A percentile compares a stretch with the other conserved stretches of the same genome.
These are phyloP conservation scores for Sungouiozyma intestinalis DNA, from an alignment of 805 yeast species.

Conservation along the genomic window DNA sequence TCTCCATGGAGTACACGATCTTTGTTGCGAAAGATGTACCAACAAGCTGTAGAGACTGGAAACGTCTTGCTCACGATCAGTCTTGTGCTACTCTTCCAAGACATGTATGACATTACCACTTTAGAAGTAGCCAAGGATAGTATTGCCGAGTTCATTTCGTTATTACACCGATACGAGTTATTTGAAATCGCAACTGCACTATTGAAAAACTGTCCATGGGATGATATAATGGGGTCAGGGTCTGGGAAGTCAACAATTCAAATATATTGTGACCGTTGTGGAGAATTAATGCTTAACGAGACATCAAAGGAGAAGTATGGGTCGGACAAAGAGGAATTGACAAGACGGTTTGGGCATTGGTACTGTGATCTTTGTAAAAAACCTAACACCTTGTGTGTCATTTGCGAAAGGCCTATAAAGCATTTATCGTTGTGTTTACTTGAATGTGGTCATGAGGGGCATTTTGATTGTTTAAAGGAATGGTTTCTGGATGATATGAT, in stretches of 20 bases:
- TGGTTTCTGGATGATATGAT: slow-evolving; percentile 66
- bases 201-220: slow-evolving; percentile 27
- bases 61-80: slow-evolving; percentile 22
- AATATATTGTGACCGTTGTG: slow-evolving; percentile 54
- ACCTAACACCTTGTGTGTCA: slow-evolving; percentile 57
- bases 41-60: slow-evolving; percentile 25
- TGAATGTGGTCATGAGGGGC: slow-evolving; percentile 83
- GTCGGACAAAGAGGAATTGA: slow-evolving; percentile 23
- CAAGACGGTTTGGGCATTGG: slow-evolving; percentile 59
- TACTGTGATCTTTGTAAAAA: slow-evolving; percentile 65
- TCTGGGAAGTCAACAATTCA: slow-evolving; percentile 33
- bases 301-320: slow-evolving; percentile 34
- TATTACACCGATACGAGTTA: slow-evolving; percentile 26
- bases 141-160: slow-evolving; percentile 21
- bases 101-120: slow-evolving; percentile 19
- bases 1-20: slow-evolving; percentile 27
- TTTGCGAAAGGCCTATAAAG: slow-evolving; percentile 67
- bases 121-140: slow-evolving; percentile 21
- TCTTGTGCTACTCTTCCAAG: slow-evolving; percentile 24
- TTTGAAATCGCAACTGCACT: slow-evolving; percentile 28
- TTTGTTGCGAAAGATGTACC: slow-evolving; percentile 22
- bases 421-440: slow-evolving; percentile 53
- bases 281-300: slow-evolving; percentile 50
- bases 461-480: slow-evolving; percentile 61
- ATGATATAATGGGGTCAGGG: slow-evolving; percentile 20